Percentiles rank a stretch among this genome's conserved stretches.
Conservation (phyloP, 768 basidiomycete species). For the Holtermannia corniformis region DNA sequence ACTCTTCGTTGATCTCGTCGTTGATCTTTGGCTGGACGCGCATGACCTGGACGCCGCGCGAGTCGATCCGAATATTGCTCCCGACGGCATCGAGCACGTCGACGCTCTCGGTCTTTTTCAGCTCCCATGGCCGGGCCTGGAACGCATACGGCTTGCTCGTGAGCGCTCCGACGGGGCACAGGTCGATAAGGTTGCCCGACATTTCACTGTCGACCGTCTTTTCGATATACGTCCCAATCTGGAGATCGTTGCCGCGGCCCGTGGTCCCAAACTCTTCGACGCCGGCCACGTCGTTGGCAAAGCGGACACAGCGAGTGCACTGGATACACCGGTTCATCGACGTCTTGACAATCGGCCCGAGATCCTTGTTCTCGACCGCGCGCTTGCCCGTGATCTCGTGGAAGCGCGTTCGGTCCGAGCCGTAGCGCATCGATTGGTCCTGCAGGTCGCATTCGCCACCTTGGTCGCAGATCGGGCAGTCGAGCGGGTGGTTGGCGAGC, state of each 20-base stretch:
- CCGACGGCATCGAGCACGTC: conserved; percentile 94
- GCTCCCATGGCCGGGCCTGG: conserved; percentile 94
- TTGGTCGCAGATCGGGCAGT: conserved; percentile 98
- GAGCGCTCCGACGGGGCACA: conserved; percentile 95
- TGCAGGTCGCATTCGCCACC: conserved; percentile 98
- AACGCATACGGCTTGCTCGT: conserved; percentile 98
- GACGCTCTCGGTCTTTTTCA: conserved; percentile 94
- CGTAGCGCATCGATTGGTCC: conserved; percentile 99
- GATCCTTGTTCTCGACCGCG: conserved; percentile 94
- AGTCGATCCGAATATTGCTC: conserved; percentile 92
- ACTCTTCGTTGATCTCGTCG: conserved; percentile 98
- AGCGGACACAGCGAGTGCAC: conserved; percentile 97
- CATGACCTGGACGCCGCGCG: conserved; percentile 92
- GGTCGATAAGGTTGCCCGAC: conserved; percentile 91
- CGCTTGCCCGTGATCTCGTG: conserved; percentile 98
- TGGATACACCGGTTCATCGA: conserved; percentile 99
- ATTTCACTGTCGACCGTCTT: conserved; percentile 96
- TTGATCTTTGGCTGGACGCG: conserved; percentile 91
- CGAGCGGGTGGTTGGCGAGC: conserved; percentile 92
- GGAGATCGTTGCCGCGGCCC: conserved; percentile 94
- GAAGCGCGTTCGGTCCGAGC: conserved; percentile 92
- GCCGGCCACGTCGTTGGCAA: conserved; percentile 97
- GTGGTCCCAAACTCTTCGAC: conserved; percentile 96
- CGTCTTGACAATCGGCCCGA: conserved; percentile 96
- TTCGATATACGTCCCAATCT: conserved; percentile 97